A percentile compares a stretch with the other conserved stretches of the same genome.
phyloP scores from a whole-genome alignment of 1,284 basidiomycete species.

The Somion occarium region DNA sequence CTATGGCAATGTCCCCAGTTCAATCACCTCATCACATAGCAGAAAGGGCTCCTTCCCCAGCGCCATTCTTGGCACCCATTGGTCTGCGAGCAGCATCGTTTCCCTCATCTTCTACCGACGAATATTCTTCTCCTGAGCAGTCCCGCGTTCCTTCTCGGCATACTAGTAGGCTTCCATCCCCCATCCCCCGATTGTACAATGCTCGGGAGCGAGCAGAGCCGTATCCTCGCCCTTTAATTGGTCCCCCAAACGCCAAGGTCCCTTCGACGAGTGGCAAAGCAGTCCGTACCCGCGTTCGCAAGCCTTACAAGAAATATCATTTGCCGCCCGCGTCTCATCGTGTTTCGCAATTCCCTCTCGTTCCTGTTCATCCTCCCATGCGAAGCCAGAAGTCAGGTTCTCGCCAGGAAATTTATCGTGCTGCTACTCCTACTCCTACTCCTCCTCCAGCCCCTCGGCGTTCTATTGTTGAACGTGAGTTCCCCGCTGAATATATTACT shows the following conservation, averaged over 20 bases:
- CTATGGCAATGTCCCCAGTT: neutral
- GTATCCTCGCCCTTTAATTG: neutral
- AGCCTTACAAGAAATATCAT: neutral
- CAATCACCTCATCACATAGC: neutral
- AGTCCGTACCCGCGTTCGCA: neutral
- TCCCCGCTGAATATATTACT: neutral
- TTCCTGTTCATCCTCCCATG: neutral
- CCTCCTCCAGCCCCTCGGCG: neutral
- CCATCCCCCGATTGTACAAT: neutral
- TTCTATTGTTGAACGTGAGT: slow-evolving; percentile 2
- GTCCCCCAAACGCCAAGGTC: neutral
- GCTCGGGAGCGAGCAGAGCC: neutral
- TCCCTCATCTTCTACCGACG: neutral
- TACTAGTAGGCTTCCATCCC: neutral
- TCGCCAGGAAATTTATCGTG: neutral
- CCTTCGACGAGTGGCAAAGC: slow-evolving; percentile 1
- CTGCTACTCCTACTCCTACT: neutral
- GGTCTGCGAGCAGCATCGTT: neutral
- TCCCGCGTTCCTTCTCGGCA: neutral
- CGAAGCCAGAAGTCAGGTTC: neutral
- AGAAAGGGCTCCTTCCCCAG: neutral
- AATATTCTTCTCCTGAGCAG: neutral
- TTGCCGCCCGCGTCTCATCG: neutral
- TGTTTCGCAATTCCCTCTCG: neutral
- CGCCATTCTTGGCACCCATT: neutral